Base-by-base conservation (phyloP, 1,284 basidiomycete genomes). In the Cutaneotrichosporon sp. region DNA sequence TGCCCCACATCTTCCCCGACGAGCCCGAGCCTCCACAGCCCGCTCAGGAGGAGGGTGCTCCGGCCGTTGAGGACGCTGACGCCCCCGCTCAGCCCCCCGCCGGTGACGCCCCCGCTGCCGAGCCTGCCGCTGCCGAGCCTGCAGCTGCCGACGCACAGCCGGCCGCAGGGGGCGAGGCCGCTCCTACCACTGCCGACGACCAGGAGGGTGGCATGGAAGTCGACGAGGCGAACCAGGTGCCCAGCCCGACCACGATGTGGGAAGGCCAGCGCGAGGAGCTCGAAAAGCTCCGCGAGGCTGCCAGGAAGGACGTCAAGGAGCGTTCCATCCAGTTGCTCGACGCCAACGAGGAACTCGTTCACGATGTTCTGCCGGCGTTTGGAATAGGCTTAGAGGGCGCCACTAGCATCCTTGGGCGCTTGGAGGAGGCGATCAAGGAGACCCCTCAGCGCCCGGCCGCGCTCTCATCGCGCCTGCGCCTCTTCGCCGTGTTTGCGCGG, bases 351-450 rank as follows among this genome's bases (percentile, higher is more conserved):
- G 87, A 89, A 7, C 84, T 97, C 49, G 88, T 97, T 52, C 97
- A 97, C 72, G 94, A 97, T 72, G 85, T 97, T 54, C 88, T 90
- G 69, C 84, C 84, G 33, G 89, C 89, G 13, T 92, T 95, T 77
- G 84, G 71, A 1, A 18, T 52, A 9, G 71, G 66, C 18, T 33
- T 82, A 46, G 85, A 84, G 53, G 83, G 73, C 2, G 55, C 72
- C 22, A 54, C 58, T 13, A 66, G 66, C 24, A 58, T 79, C 52
- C 36, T 74, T 33, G 65, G 68, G 20, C 56, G 64, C 20, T 47
- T 74, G 6, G 52, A 60, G 7, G 65, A 65, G 20, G 64, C 65
- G 8, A 56, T 61, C 29, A 56, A 52, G 4, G 66, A 90, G 69
- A 86, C 88, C 65, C 81, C 84, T 3, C 84, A 62, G 2, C 47